Base-by-base conservation (phyloP, 495 filamentous ascomycete genomes). In the Talaromyces liani region DNA sequence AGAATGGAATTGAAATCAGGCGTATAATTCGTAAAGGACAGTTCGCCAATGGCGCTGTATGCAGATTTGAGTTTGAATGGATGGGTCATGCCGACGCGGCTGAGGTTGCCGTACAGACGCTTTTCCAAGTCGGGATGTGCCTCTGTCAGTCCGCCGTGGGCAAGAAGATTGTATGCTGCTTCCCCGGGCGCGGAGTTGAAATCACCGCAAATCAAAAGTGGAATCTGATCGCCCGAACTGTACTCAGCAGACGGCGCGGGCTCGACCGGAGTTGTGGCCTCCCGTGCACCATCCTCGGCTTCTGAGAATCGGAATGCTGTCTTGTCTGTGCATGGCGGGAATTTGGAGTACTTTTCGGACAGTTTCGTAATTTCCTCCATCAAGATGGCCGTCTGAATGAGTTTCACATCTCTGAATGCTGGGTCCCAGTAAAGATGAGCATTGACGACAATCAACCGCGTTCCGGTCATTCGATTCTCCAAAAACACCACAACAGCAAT, bases 401-500 rank as follows among this genome's bases (percentile, higher is more conserved):
- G 78, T 77, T 98, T 98, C 70, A 98, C 94, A 71, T 98, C 94
- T 65, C 87, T 87, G 69, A 88, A 92, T 3, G 80, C 86, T 0
- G 91, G 92, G 66, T 98, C 92, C 94, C 94, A 98, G 71, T 89
- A 92, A 49, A 98, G 81, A 76, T 98, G 94, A 3, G 91, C 89
- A 68, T 98, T 98, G 29, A 89, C 91, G 10, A 97, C 87, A 56
- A 98, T 95, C 63, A 98, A 79, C 16, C 95, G 87, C 1, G 90
- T 85, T 2, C 94, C 94, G 2, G 93, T 98, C 63, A 80, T 75
- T 16, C 92, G 83, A 68, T 96, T 97, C 73, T 98, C 95, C 58
- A 98, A 82, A 75, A 98, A 94, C 62, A 89, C 81, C 29, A 96
- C 84, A 20, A 96, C 85, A 12, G 89, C 93, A 68, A 98, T 96